Evolutionary conservation across 495 filamentous ascomycete genomes (phyloP).

Genomic region (Neurospora terricola): DNA sequence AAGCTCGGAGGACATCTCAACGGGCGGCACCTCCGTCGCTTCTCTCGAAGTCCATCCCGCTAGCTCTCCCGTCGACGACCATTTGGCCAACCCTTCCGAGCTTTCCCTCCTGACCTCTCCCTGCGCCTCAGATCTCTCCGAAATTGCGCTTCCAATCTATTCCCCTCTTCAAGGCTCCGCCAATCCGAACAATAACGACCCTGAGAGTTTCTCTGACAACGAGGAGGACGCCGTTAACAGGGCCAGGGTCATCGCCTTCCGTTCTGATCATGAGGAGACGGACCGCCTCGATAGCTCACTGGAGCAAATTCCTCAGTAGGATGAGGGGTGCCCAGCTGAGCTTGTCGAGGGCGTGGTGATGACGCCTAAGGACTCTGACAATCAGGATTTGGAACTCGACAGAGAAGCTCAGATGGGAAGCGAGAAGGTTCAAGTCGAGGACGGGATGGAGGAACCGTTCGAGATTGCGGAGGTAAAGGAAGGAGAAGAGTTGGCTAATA

Average conservation of each 20-base stretch:
- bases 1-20: too few species aligned
- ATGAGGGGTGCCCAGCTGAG: neutral
- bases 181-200: too few species aligned
- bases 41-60: neutral
- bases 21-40: neutral
- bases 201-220: neutral
- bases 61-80: too few species aligned
- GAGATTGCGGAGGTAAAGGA: neutral
- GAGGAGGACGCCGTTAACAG: neutral
- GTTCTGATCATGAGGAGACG: neutral
- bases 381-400: neutral
- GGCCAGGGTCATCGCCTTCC: neutral
- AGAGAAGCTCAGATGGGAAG: neutral
- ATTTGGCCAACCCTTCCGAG: neutral
- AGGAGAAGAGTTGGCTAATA: neutral
- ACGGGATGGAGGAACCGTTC: neutral
- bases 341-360: neutral
- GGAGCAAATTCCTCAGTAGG: neutral
- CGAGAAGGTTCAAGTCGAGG: neutral
- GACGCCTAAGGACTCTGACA: neutral
- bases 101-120: neutral
- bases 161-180: too few species aligned
- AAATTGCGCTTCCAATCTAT: too few species aligned
- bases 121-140: neutral
- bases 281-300: neutral